A percentile compares a stretch with the other conserved stretches of the same genome.
phyloP scores from a whole-genome alignment of 768 basidiomycete species.

The Pisolithus orientalis region DNA sequence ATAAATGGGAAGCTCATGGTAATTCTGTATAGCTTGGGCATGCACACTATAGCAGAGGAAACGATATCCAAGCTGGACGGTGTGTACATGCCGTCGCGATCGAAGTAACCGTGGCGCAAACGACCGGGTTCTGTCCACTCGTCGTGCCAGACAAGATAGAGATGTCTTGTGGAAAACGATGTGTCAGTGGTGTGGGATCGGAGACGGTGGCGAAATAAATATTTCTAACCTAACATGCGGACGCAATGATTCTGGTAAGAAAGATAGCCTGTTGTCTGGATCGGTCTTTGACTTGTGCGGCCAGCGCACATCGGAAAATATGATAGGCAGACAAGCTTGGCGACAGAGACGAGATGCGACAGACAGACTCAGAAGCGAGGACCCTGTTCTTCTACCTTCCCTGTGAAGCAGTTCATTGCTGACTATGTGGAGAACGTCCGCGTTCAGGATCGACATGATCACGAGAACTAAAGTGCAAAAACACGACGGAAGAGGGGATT shows the following conservation, averaged over 20 bases:
- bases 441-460: constrained; percentile 26
- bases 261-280: constrained; percentile 19
- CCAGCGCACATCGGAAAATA: constrained; percentile 29
- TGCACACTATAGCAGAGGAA: constrained; percentile 18
- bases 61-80: constrained; percentile 22
- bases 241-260: constrained; percentile 26
- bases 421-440: constrained; percentile 29
- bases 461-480: not conserved
- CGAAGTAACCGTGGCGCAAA: constrained; percentile 26
- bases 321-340: constrained; percentile 24
- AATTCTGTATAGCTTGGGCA: constrained; percentile 25
- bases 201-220: not conserved
- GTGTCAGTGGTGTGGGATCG: not conserved
- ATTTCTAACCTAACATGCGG: constrained; percentile 22
- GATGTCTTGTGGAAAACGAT: constrained; percentile 15
- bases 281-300: constrained; percentile 24
- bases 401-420: constrained; percentile 18
- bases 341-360: constrained; percentile 20
- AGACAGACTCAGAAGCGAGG: constrained; percentile 19
- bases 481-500: constrained; percentile 1
- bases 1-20: constrained; percentile 28
- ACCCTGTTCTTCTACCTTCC: constrained; percentile 1
- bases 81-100: constrained; percentile 27
- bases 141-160: constrained; percentile 30
- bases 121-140: constrained; percentile 32